These are phyloP conservation scores for Turritis glabra DNA, from an alignment of 345 rosid genomes.

Conservation along the genomic window DNA sequence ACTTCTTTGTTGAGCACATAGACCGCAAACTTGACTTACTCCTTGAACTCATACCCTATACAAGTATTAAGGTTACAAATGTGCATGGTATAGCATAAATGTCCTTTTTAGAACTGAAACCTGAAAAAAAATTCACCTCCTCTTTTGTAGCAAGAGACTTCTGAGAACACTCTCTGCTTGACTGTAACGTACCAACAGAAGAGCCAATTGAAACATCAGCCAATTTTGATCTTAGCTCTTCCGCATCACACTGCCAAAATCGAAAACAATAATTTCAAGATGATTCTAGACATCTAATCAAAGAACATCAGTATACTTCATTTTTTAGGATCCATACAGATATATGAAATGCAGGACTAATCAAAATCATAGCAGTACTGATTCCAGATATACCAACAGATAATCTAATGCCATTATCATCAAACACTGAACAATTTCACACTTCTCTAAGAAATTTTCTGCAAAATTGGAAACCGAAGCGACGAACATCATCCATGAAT, in stretches of 20 bases:
- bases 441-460: background rate
- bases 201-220: conserved; percentile 49
- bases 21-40: conserved; percentile 60
- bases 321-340: background rate
- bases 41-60: conserved; percentile 62
- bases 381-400: background rate
- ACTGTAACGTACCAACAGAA: conserved; percentile 48
- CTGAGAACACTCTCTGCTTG: conserved; percentile 51
- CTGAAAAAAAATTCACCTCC: conserved; percentile 46
- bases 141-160: conserved; percentile 56
- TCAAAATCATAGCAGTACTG: background rate
- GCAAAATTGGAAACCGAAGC: background rate
- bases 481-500: background rate
- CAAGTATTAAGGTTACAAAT: conserved; percentile 19
- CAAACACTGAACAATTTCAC: background rate
- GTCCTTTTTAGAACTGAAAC: background rate
- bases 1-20: conserved; percentile 58
- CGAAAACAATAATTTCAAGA: conserved; percentile 1
- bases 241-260: conserved; percentile 63
- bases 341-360: background rate
- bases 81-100: background rate
- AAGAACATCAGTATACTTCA: background rate
- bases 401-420: conserved; percentile 3
- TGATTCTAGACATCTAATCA: background rate
- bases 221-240: conserved; percentile 55